phyloP scores from a whole-genome alignment of 2,329 filamentous ascomycete species.

The Calonectria naviculata region DNA sequence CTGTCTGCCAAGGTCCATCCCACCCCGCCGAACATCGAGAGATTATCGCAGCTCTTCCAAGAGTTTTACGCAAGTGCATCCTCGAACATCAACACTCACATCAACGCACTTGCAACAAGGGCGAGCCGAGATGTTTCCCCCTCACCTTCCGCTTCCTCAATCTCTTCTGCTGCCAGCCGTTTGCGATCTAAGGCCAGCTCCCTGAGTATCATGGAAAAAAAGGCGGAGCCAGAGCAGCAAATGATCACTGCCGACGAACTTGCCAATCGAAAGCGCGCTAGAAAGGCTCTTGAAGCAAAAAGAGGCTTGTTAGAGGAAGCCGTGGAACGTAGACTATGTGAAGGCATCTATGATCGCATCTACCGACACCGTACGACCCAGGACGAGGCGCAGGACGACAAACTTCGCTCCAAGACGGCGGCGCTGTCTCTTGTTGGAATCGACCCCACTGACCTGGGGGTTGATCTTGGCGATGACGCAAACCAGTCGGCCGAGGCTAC shows the following conservation, averaged over 20 bases:
- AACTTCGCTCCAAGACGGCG: slow-evolving; percentile 92
- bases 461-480: slow-evolving; percentile 74
- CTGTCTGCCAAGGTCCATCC: slow-evolving; percentile 88
- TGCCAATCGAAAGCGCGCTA: slow-evolving; percentile 80
- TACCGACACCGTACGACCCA: slow-evolving; percentile 93
- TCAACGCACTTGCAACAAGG: slow-evolving; percentile 80
- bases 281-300: slow-evolving; percentile 83
- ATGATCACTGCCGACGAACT: slow-evolving; percentile 94
- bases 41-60: slow-evolving; percentile 88
- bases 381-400: slow-evolving; percentile 95
- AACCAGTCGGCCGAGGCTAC: slow-evolving; percentile 67
- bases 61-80: slow-evolving; percentile 90
- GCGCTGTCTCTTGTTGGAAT: slow-evolving; percentile 93
- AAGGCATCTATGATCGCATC: slow-evolving; percentile 86
- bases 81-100: slow-evolving; percentile 86
- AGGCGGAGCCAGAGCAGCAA: slow-evolving; percentile 71
- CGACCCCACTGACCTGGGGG: slow-evolving; percentile 83
- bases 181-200: slow-evolving; percentile 67
- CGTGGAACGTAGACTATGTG: slow-evolving; percentile 86
- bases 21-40: slow-evolving; percentile 84
- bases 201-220: slow-evolving; percentile 64
- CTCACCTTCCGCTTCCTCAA: slow-evolving; percentile 63
- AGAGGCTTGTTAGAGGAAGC: slow-evolving; percentile 85
- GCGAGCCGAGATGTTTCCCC: slow-evolving; percentile 76
- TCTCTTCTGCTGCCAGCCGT: slow-evolving; percentile 66